Base-by-base conservation (phyloP, 768 basidiomycete species). In the Leccinum rimulosum region DNA sequence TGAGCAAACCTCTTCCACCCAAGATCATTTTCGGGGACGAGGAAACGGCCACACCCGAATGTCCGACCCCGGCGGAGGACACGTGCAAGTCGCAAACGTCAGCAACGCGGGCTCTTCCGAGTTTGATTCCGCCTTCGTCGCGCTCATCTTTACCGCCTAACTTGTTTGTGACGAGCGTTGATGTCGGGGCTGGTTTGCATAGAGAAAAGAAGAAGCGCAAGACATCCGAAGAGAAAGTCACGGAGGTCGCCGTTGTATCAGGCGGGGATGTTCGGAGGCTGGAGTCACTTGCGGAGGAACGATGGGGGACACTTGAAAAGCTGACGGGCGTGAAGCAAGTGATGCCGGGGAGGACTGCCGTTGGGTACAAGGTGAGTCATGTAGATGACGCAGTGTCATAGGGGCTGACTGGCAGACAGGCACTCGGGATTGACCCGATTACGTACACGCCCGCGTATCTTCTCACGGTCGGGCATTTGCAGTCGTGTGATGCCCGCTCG, bases 101-200 rank as follows among this genome's bases (percentile, higher is more conserved):
- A 50, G 14, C 3, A 0, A 25, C 30, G 10, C 63, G 38, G 40
- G 57, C 53, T 3, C 61, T 58, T 5, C 73, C 77, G 7, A 78
- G 75, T 1, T 70, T 88, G 11, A 63, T 88, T 33, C 84, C 88
- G 2, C 89, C 89, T 1, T 90, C 89, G 4, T 82, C 85, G 65
- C 80, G 83, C 49, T 72, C 81, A 52, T 65, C 74, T 50, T 64
- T 91, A 8, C 89, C 89, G 1, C 65, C 75, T 4, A 84, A 87
- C 54, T 68, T 91, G 65, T 84, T 91, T 60, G 86, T 91, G 35
- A 89, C 88, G 3, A 85, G 84, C 62, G 77, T 90, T 2, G 86
- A 91, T 60, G 86, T 90, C 27, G 87, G 88, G 64, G 80, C 76
- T 27, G 80, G 76, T 1, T 10, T 59, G 56, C 54, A 60, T 19